These are phyloP conservation scores for Linderniella brevidens DNA, from an alignment of 257 asterid genomes.

Conservation along the genomic window DNA sequence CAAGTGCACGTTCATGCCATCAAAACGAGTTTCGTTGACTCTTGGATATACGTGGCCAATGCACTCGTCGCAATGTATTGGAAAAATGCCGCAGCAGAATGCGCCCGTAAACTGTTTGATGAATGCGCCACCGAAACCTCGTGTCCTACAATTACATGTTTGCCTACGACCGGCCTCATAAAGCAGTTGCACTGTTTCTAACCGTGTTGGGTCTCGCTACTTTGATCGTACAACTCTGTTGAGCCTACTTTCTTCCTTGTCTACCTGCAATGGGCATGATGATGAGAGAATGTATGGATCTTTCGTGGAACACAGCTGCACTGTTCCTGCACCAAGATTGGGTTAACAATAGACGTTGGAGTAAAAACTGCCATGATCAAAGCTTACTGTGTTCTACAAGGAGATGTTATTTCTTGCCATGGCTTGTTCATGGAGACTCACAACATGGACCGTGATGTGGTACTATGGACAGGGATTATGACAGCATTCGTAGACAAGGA, in stretches of 20 bases:
- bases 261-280: constrained; percentile 13
- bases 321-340: constrained; percentile 31
- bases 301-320: constrained; percentile 47
- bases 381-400: constrained; percentile 43
- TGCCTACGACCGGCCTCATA: constrained; percentile 19
- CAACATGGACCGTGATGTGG: constrained; percentile 27
- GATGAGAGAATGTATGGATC: constrained; percentile 15
- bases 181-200: constrained; percentile 29
- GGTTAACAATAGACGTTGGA: constrained; percentile 33
- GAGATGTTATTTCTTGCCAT: constrained; percentile 27
- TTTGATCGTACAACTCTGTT: constrained; percentile 53
- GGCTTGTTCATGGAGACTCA: constrained; percentile 41
- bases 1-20: constrained; percentile 51
- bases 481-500: constrained; percentile 37
- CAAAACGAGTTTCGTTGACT: constrained; percentile 31
- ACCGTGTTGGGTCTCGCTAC: constrained; percentile 22
- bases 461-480: constrained; percentile 69
- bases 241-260: constrained; percentile 33
- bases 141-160: constrained; percentile 73
- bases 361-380: constrained; percentile 55
- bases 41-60: constrained; percentile 71
- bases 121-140: constrained; percentile 29
- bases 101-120: constrained; percentile 52
- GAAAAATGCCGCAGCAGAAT: constrained; percentile 20
- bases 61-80: constrained; percentile 66